Evolutionary conservation across 2,329 filamentous ascomycete genomes (phyloP), one percentile per base, ranked within the genome.

Genomic region (Escovopsis weberi): DNA sequence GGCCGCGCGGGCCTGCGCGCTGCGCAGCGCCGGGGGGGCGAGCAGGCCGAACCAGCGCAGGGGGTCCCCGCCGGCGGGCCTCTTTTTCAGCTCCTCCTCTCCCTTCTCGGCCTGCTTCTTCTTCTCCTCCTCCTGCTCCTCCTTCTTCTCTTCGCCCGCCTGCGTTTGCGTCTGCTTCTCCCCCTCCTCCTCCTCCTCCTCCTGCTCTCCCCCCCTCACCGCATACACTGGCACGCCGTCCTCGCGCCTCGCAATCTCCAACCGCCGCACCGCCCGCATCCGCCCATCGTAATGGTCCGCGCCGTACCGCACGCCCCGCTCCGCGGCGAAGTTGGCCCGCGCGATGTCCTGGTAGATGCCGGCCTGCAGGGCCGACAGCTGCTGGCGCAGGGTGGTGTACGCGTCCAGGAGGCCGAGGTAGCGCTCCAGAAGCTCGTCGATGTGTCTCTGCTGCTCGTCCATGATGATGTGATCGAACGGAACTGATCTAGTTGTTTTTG

Each of bases 281-380:
- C 83, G 72, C 49, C 77, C 72, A 58, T 88, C 82, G 55, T 84
- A 89, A 54, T 75, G 72, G 51, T 85, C 79, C 48, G 67, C 70
- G 3, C 82, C 82, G 55, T 82, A 87, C 36, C 75, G 68, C 47
- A 75, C 58, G 30, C 78, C 73, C 11, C 74, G 66, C 54, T 75
- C 68, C n/a, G 74, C 75, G 26, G 74, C 66, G 60, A 85, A 87
- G 61, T 87, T 86, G 47, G 84, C 83, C 44, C 82, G 74, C n/a
- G 83, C 80, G 35, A 88, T 67, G 49, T 66, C 62, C 43, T 73
- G 70, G 54, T 68, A 74, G 48, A 82, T 69, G 41, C 63, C 62
- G 18, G 70, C 63, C 48, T 85, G 72, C 18, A 74, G 61, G 11
- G 57, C 54, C 37, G 66, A 65, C 33, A 87, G 68, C 37, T 69